A percentile compares a stretch with the other conserved stretches of the same genome.
These are phyloP conservation scores for Colletotrichum zoysiae DNA, from an alignment of 2,329 filamentous ascomycete species.

Conservation along the genomic window DNA sequence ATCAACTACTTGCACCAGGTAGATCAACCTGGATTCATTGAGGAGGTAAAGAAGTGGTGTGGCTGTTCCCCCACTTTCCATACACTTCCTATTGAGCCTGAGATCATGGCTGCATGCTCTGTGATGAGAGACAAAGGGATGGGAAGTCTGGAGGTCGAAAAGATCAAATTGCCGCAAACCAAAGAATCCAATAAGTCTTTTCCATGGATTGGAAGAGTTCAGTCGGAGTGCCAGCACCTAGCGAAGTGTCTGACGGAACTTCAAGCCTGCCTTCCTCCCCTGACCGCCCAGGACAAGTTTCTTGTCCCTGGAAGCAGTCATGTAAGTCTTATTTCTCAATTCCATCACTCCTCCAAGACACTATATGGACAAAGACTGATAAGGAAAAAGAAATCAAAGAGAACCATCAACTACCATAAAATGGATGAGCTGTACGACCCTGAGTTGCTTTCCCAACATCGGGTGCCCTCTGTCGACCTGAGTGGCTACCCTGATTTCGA, in stretches of 20 bases:
- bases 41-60: slow-evolving; percentile 41
- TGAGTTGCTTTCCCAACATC: not conserved
- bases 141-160: not conserved
- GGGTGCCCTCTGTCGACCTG: not conserved
- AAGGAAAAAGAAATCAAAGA: not conserved
- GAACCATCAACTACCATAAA: not conserved
- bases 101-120: slow-evolving; percentile 39
- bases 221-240: not conserved
- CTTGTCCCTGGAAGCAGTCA: not conserved
- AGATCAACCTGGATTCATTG: slow-evolving; percentile 15
- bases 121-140: not conserved
- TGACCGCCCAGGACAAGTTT: not conserved
- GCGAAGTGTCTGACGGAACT: not conserved
- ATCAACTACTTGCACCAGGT: slow-evolving; percentile 41
- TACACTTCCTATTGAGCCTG: slow-evolving; percentile 44
- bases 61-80: slow-evolving; percentile 44
- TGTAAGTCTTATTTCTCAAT: not conserved
- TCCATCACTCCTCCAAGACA: not conserved
- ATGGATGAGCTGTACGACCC: slow-evolving; percentile 3
- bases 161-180: not conserved
- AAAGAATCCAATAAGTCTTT: not conserved
- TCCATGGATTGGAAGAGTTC: not conserved
- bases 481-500: not conserved
- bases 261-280: not conserved
- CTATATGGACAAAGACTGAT: not conserved